Evolutionary conservation across 768 basidiomycete genomes (phyloP), one percentile per base, ranked within the genome.

Genomic region (Naganishia vaughanmartiniae): DNA sequence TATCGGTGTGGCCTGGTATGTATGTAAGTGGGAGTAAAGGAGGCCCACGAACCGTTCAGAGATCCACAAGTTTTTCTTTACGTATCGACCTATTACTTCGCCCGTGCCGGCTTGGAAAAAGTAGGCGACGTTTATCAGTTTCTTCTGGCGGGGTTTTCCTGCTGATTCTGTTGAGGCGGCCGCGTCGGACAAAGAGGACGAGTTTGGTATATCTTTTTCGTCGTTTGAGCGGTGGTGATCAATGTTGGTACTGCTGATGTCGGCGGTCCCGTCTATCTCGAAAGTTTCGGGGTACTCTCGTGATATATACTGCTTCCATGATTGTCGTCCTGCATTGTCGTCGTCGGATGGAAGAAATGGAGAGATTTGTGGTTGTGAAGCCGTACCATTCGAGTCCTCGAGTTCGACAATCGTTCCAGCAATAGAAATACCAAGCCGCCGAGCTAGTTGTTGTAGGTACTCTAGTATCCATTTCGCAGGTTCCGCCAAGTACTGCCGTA

Each of bases 51-150:
- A 77, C 78, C 78, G 51, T 70, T 80, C 79, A 17, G 76, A 73
- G 70, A 78, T 77, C 79, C 79, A 80, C 6, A 80, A 57, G 53
- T 78, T 80, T 42, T 67, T 70, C 71, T 80, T 80, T 4, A 73
- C 71, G 65, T 80, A 80, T 45, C 71, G 54, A 0, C 76, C 76
- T 9, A 71, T 31, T 1, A 76, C 28, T 48, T 76, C 65, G 15
- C 78, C 78, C 9, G 71, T 72, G 11, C 45, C 57, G 19, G 57
- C 70, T 63, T 78, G 74, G 54, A 80, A 70, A 60, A 72, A 77
- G 71, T 77, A 77, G 45, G 79, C 79, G 14, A 74, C 74, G 56
- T 80, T 80, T 48, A 77, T 42, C n/a, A 69, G 48, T 42, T 48
- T 42, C 14, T 42, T 42, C 2, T 15, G 2, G 15, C 42, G 42